Conservation (phyloP, 192 early-diverging fungal genomes). For the Chytriomyces confervae region DNA sequence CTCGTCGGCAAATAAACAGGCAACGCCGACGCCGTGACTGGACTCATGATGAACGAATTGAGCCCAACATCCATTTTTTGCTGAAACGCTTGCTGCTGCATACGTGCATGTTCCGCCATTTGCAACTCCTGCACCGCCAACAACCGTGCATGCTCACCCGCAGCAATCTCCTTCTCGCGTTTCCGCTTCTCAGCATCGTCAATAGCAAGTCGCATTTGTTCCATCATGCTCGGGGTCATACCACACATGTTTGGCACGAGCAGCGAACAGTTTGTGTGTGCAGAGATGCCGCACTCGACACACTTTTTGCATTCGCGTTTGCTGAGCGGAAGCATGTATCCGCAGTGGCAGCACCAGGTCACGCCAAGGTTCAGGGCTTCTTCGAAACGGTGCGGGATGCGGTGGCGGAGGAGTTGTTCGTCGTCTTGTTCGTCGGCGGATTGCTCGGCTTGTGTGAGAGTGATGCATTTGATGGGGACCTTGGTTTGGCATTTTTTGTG, state of each 20-base stretch:
- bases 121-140: background rate
- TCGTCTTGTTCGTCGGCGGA: conserved; percentile 71
- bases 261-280: conserved; percentile 83
- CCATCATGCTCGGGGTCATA: conserved; percentile 81
- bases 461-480: conserved; percentile 91
- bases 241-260: conserved; percentile 94
- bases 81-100: too few relatives aligned
- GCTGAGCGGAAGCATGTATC: conserved; percentile 87
- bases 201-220: conserved; percentile 82
- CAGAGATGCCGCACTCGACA: conserved; percentile 79
- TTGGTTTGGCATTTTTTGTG: conserved; percentile 87
- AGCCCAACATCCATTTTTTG: too few relatives aligned
- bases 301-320: conserved; percentile 62
- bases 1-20: conserved; percentile 9
- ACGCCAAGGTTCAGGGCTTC: conserved; percentile 78
- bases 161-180: conserved; percentile 53
- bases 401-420: conserved; percentile 71
- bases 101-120: background rate
- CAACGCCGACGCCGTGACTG: background rate
- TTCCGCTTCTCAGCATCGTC: conserved; percentile 60
- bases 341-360: conserved; percentile 98
- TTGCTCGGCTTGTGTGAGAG: conserved; percentile 61
- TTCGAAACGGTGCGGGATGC: conserved; percentile 96
- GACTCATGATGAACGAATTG: background rate
- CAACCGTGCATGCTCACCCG: conserved; percentile 50